A percentile compares a stretch with the other conserved stretches of the same genome.
Evolutionary conservation across 148 eudicot genomes (phyloP).

Genomic region (Chenopodium album): DNA sequence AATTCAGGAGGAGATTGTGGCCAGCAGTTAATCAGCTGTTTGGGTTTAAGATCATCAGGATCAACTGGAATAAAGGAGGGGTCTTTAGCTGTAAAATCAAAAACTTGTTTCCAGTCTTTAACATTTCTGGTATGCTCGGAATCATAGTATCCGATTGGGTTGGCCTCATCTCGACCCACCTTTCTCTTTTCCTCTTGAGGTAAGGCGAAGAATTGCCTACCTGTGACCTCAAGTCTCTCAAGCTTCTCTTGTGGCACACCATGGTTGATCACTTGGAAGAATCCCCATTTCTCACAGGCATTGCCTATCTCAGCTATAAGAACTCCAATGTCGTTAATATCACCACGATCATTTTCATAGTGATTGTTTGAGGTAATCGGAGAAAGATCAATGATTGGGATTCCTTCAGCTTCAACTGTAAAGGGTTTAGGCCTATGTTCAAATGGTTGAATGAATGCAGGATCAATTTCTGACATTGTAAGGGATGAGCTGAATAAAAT

Average conservation of each 20-base stretch:
- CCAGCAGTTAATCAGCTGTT: conserved; percentile 38
- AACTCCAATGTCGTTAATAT: not conserved
- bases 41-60: conserved; percentile 29
- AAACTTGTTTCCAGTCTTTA: conserved; percentile 58
- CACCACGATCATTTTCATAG: not conserved
- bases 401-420: conserved; percentile 36
- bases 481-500: not conserved
- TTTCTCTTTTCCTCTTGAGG: conserved; percentile 40
- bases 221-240: conserved; percentile 18
- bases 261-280: conserved; percentile 64
- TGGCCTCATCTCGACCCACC: conserved; percentile 41
- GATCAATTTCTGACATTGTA: conserved; percentile 16
- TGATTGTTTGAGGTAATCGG: conserved; percentile 12
- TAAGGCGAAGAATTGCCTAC: conserved; percentile 39
- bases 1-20: conserved; percentile 37
- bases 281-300: conserved; percentile 52
- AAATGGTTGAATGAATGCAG: conserved; percentile 22
- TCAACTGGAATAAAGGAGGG: conserved; percentile 35
- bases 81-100: conserved; percentile 34
- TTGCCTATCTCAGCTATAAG: conserved; percentile 31
- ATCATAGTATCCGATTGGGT: conserved; percentile 50
- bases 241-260: conserved; percentile 40
- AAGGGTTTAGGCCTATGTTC: conserved; percentile 35
- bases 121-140: conserved; percentile 52
- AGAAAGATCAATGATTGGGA: conserved; percentile 54